These are phyloP conservation scores for Acacia melanoxylon DNA, from an alignment of 306 rosid species.

Conservation along the genomic window DNA sequence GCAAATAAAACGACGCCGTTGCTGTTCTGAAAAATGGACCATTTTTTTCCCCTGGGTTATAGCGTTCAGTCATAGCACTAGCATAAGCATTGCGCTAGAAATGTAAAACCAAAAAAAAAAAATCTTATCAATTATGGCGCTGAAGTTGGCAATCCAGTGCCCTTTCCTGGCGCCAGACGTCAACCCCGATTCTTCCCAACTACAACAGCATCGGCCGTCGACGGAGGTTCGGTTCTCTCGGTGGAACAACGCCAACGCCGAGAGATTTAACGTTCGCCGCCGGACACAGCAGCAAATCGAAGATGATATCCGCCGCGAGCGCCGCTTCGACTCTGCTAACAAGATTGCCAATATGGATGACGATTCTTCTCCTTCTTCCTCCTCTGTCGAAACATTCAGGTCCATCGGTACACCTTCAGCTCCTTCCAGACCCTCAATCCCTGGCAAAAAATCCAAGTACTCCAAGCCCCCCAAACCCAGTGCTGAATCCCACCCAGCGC, in stretches of 20 bases:
- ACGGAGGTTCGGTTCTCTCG: slow-evolving; percentile 56
- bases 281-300: slow-evolving; percentile 64
- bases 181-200: slow-evolving; percentile 22
- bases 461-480: slow-evolving; percentile 51
- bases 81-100: neutral
- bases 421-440: slow-evolving; percentile 71
- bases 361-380: neutral
- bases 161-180: slow-evolving; percentile 53
- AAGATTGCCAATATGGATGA: slow-evolving; percentile 2
- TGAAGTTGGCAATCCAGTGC: slow-evolving; percentile 46
- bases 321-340: slow-evolving; percentile 34
- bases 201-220: slow-evolving; percentile 22
- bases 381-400: slow-evolving; percentile 32
- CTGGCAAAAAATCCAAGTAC: slow-evolving; percentile 68
- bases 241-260: slow-evolving; percentile 84
- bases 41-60: neutral
- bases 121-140: slow-evolving; percentile 49
- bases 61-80: neutral
- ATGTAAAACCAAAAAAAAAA: neutral
- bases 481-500: slow-evolving; percentile 50
- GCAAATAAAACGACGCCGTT: neutral
- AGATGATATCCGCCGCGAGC: slow-evolving; percentile 68
- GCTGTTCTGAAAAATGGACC: neutral
- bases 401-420: slow-evolving; percentile 65
- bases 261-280: slow-evolving; percentile 60